Base-by-base conservation (phyloP, 1,139 yeast species). In the Wickerhamiella infanticola region DNA sequence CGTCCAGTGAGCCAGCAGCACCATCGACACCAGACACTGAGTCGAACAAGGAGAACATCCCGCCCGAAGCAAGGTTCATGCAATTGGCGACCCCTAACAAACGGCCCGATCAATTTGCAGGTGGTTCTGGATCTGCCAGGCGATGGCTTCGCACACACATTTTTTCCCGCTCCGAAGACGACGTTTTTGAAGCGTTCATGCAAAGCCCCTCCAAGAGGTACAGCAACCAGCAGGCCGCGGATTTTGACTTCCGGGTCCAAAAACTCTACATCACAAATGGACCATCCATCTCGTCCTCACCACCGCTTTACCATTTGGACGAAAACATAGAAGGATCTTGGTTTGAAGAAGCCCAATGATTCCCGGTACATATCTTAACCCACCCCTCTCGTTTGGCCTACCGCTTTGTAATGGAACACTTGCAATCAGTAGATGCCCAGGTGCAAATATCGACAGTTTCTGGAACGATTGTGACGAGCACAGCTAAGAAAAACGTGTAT, bases 91-190 rank as follows among this genome's bases (percentile, higher is more conserved):
- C 62, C 7, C 61, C 61, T 3, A 47, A 45, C 31, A 42, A 42
- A 26, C 42, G 42, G 9, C 37, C 50, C 44, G 45, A 48, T 46
- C 45, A 39, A 37, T 37, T 39, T 45, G 44, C 39, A 48, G 49
- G 29, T 47, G 49, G 39, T 40, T 42, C 55, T 23, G 55, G 50
- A 36, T 56, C 50, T 6, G 50, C 54, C 6, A 43, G 49, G 24
- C 55, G 53, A 41, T 59, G 63, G 62, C 49, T 59, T 42, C 47
- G 55, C 26, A 51, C 54, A 43, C 51, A 55, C 33, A 54, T 59
- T 45, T 56, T 55, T 41, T 47, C 52, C 3, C 49, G 52, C 7
- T 51, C 50, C 31, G 59, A 55, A 9, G 57, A 53, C n/a, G 60
- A 55, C 37, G 49, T 55, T 18, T 58, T 59, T 47, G 58, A 56